Conservation (phyloP, 768 basidiomycete species). For the Cantharellus cinnabarinus region DNA sequence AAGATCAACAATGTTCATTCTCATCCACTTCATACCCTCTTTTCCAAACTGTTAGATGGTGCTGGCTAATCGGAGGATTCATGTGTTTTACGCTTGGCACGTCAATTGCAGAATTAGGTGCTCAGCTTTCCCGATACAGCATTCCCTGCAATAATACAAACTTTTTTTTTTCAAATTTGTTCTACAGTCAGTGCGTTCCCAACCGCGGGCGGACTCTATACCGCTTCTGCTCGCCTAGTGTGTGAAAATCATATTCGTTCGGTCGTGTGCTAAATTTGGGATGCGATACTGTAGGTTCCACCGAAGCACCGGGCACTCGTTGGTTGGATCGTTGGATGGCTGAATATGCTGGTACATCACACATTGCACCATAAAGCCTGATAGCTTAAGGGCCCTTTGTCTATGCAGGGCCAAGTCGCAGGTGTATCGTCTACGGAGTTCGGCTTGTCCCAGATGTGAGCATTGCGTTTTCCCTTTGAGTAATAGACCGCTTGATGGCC, state of each 20-base stretch:
- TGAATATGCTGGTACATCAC: slow-evolving; percentile 48
- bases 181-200: slow-evolving; percentile 9
- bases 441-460: slow-evolving; percentile 14
- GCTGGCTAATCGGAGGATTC: slow-evolving; percentile 8
- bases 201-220: slow-evolving; percentile 12
- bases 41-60: slow-evolving; percentile 1
- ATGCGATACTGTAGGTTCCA: slow-evolving; percentile 2
- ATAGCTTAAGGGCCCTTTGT: neutral
- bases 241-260: neutral
- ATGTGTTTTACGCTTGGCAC: slow-evolving; percentile 14
- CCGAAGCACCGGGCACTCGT: slow-evolving; percentile 7
- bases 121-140: neutral
- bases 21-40: neutral
- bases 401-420: slow-evolving; percentile 44
- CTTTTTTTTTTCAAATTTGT: neutral
- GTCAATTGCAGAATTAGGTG: slow-evolving; percentile 13
- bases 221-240: slow-evolving; percentile 8
- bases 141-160: neutral
- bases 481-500: neutral
- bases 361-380: neutral
- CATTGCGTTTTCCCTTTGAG: neutral
- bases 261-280: neutral
- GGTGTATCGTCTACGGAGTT: slow-evolving; percentile 77
- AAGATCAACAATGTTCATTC: neutral
- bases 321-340: slow-evolving; percentile 42